These are phyloP conservation scores for Kondoa malvinella DNA, from an alignment of 768 basidiomycete genomes.

Conservation along the genomic window DNA sequence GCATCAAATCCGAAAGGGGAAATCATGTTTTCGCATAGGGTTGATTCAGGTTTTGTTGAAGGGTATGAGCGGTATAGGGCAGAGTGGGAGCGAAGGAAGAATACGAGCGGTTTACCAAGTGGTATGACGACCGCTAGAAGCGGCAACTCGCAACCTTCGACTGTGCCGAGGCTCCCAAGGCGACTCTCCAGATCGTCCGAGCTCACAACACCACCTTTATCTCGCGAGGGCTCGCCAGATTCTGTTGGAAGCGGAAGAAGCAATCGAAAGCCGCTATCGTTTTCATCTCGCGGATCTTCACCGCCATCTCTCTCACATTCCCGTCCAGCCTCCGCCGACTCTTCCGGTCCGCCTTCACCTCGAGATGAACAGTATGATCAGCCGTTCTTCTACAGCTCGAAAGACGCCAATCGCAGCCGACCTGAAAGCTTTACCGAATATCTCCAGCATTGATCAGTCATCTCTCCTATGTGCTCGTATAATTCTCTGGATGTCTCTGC, in stretches of 20 bases:
- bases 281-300: neutral
- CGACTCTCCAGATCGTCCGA: neutral
- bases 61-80: slow-evolving; percentile 80
- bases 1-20: slow-evolving; percentile 82
- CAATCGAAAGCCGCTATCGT: neutral
- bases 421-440: neutral
- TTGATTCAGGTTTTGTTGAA: slow-evolving; percentile 66
- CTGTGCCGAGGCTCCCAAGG: neutral
- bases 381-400: neutral
- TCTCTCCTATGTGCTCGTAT: no score
- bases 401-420: neutral
- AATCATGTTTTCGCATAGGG: slow-evolving; percentile 81
- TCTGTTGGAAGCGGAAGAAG: neutral
- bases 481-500: no score
- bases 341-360: slow-evolving; percentile 3
- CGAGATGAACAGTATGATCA: neutral
- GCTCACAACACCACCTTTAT: neutral
- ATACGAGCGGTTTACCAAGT: neutral
- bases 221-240: neutral
- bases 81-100: slow-evolving; percentile 51
- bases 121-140: no score
- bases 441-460: neutral
- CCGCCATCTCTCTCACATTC: neutral
- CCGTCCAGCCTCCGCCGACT: neutral
- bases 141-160: no score